A percentile compares a stretch with the other conserved stretches of the same genome.
Conservation (phyloP, 2,329 filamentous ascomycete genomes). For the Metarhizium rileyi region DNA sequence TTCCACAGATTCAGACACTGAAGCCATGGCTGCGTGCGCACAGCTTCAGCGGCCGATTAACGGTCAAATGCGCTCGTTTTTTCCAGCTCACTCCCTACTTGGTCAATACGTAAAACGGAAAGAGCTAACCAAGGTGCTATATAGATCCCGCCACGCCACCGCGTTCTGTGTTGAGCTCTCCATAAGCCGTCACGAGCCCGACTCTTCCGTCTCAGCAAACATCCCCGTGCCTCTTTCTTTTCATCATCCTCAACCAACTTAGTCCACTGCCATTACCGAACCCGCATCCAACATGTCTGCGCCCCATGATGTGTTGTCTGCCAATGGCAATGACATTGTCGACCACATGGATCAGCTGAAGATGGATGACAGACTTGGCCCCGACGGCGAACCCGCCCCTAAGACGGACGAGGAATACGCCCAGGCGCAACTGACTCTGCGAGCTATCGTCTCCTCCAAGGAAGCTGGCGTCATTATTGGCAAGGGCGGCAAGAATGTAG, state of each 20-base stretch:
- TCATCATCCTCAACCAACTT: slow-evolving; percentile 8
- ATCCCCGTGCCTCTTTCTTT: neutral
- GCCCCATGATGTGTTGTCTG: slow-evolving; percentile 45
- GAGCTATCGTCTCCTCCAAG: slow-evolving; percentile 97
- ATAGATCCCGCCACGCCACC: neutral
- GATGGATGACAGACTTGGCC: slow-evolving; percentile 55
- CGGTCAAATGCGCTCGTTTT: neutral
- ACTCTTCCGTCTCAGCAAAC: neutral
- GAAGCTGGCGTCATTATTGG: slow-evolving; percentile 98
- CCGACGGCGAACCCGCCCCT: slow-evolving; percentile 68
- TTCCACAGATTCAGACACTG: neutral
- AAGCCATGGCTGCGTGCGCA: neutral
- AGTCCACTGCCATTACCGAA: neutral
- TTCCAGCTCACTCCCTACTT: neutral
- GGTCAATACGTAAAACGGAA: neutral
- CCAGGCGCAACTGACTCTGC: slow-evolving; percentile 81
- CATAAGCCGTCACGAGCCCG: neutral
- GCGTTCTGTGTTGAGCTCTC: neutral
- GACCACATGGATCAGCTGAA: slow-evolving; percentile 58
- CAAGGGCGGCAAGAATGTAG: slow-evolving; percentile 97
- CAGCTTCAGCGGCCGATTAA: neutral
- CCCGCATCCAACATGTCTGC: slow-evolving; percentile 42
- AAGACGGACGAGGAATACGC: slow-evolving; percentile 98
- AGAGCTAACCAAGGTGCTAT: neutral
- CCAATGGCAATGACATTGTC: slow-evolving; percentile 51